Evolutionary conservation across 2,329 filamentous ascomycete species (phyloP).

Genomic region (Fusarium temperatum): DNA sequence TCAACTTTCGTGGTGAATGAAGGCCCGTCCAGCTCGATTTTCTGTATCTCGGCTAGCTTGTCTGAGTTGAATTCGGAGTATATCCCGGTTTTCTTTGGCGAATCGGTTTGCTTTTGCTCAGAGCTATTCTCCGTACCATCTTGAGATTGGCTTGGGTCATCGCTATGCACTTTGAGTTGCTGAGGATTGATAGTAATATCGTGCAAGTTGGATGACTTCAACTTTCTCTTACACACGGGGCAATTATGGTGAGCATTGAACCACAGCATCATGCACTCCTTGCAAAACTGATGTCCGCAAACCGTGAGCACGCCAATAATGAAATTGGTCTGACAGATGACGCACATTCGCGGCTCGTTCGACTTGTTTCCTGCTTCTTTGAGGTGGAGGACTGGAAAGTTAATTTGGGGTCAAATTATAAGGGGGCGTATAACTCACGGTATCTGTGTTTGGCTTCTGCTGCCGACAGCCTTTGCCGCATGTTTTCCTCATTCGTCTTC

Average conservation of each 20-base stretch:
- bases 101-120: slow-evolving; percentile 27
- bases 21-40: slow-evolving; percentile 75
- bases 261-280: slow-evolving; percentile 85
- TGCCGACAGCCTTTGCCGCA: slow-evolving; percentile 67
- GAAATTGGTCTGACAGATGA: slow-evolving; percentile 85
- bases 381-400: slow-evolving; percentile 59
- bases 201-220: slow-evolving; percentile 76
- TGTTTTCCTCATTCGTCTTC: slow-evolving; percentile 47
- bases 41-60: slow-evolving; percentile 81
- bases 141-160: slow-evolving; percentile 19
- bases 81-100: slow-evolving; percentile 60
- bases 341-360: slow-evolving; percentile 75
- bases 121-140: slow-evolving; percentile 5
- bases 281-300: slow-evolving; percentile 93
- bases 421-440: slow-evolving; percentile 49
- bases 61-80: slow-evolving; percentile 80
- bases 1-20: slow-evolving; percentile 94
- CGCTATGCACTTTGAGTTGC: slow-evolving; percentile 70
- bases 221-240: slow-evolving; percentile 80
- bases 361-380: slow-evolving; percentile 68
- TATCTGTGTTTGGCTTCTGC: slow-evolving; percentile 81
- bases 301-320: slow-evolving; percentile 83
- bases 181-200: slow-evolving; percentile 85
- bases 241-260: slow-evolving; percentile 78
- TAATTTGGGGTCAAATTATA: background rate